phyloP scores from a whole-genome alignment of 2,329 filamentous ascomycete species.

The Didymosphaeria variabile region DNA sequence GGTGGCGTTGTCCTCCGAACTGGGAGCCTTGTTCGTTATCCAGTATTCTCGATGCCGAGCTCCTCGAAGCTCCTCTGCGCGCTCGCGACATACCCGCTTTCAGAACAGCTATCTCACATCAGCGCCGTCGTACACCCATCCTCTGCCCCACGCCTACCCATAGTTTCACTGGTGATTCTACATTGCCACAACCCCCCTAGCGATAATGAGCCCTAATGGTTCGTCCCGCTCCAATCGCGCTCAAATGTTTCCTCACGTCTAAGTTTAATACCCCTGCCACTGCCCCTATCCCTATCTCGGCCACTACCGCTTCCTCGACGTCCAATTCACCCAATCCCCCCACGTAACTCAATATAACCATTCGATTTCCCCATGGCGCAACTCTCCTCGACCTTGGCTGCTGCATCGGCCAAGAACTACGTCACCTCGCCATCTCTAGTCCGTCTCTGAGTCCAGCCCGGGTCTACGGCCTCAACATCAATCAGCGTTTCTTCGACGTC shows the following conservation, averaged over 20 bases:
- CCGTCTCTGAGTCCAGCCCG: not conserved
- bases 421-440: not conserved
- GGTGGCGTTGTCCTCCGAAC: not conserved
- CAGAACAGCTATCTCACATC: not conserved
- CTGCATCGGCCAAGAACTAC: constrained; percentile 2
- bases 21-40: not conserved
- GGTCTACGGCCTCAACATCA: not conserved
- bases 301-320: not conserved
- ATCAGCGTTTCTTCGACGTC: not conserved
- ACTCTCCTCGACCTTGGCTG: constrained; percentile 3
- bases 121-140: not conserved
- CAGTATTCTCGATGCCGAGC: not conserved
- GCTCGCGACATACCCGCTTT: not conserved
- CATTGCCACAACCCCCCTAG: not conserved
- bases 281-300: constrained; percentile 3
- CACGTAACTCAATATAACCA: not conserved
- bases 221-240: not conserved
- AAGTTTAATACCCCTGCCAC: not conserved
- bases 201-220: not conserved
- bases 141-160: too few relatives aligned
- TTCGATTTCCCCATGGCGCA: not conserved
- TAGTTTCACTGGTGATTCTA: too few relatives aligned
- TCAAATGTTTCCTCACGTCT: too few relatives aligned
- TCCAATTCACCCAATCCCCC: not conserved
- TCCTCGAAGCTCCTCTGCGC: not conserved